These are phyloP conservation scores for Gaeumannomyces tritici DNA, from an alignment of 2,329 filamentous ascomycete species.

Conservation along the genomic window DNA sequence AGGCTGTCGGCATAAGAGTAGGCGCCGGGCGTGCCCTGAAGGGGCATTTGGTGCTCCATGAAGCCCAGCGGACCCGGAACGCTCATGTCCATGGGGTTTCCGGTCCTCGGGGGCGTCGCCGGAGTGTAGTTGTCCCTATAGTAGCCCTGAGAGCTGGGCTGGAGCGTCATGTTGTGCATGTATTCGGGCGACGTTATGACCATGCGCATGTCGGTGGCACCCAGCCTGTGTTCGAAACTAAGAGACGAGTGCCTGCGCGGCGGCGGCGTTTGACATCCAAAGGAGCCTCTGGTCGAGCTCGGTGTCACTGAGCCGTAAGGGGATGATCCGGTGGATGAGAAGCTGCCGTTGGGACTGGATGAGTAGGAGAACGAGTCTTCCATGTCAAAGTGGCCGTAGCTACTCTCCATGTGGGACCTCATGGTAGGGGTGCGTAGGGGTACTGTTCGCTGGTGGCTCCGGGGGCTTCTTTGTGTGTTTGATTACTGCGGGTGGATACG, in stretches of 20 bases:
- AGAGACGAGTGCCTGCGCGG: background rate
- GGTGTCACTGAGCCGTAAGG: slow-evolving; percentile 15
- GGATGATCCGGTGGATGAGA: slow-evolving; percentile 29
- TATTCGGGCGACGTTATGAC: background rate
- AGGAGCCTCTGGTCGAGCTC: background rate
- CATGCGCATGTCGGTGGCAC: background rate
- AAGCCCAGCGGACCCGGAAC: background rate
- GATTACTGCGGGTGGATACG: background rate
- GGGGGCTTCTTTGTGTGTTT: background rate
- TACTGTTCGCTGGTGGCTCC: background rate
- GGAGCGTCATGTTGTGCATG: background rate
- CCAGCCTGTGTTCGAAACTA: background rate
- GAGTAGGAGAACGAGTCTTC: slow-evolving; percentile 19
- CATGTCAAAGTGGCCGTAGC: background rate
- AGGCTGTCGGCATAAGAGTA: background rate
- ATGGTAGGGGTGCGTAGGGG: background rate
- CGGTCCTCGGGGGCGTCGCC: background rate
- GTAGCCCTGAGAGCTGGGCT: slow-evolving; percentile 10
- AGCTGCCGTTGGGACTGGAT: slow-evolving; percentile 23
- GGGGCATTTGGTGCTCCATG: background rate
- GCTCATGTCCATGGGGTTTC: background rate
- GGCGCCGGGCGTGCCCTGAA: background rate
- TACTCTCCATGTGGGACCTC: background rate
- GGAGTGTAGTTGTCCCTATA: background rate
- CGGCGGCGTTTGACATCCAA: background rate